A percentile compares a stretch with the other conserved stretches of the same genome.
Conservation (phyloP, 495 filamentous ascomycete species). For the Tuber umbilicatum region DNA sequence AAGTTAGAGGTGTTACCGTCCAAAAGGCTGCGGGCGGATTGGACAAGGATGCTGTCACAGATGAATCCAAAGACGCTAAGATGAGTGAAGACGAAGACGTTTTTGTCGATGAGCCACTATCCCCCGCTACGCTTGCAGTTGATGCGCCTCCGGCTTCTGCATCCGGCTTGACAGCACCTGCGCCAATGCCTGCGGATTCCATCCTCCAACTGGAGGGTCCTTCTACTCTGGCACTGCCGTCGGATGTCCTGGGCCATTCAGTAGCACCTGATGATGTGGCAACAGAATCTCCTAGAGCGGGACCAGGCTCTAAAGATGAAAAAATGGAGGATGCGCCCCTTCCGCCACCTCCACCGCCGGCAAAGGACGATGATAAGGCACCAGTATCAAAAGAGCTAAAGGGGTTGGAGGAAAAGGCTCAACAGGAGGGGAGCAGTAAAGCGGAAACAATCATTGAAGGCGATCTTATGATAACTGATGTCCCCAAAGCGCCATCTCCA, state of each 20-base stretch:
- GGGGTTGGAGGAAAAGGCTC: neutral
- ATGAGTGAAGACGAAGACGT: constrained; percentile 55
- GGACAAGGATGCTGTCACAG: constrained; percentile 13
- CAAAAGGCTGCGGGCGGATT: constrained; percentile 2
- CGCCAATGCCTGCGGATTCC: constrained; percentile 19
- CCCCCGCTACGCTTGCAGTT: constrained; percentile 20
- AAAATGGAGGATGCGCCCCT: constrained; percentile 19
- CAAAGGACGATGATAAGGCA: neutral
- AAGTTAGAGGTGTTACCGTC: constrained; percentile 9
- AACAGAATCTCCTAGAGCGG: neutral
- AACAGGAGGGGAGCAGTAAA: constrained; percentile 6
- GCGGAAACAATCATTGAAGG: constrained; percentile 1
- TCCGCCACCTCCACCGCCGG: constrained; percentile 3
- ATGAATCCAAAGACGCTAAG: constrained; percentile 12
- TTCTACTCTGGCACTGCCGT: constrained; percentile 9
- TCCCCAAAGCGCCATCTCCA: constrained; percentile 37
- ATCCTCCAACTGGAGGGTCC: constrained; percentile 20
- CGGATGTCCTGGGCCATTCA: constrained; percentile 12
- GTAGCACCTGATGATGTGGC: neutral
- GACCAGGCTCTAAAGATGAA: neutral
- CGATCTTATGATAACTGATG: constrained; percentile 21
- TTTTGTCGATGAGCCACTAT: constrained; percentile 61
- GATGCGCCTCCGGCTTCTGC: constrained; percentile 15
- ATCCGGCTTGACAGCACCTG: constrained; percentile 9
- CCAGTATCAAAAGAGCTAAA: constrained; percentile 23